Evolutionary conservation across 768 basidiomycete genomes (phyloP), one percentile per base, ranked within the genome.

Genomic region (Coprinopsis strossmayeri): DNA sequence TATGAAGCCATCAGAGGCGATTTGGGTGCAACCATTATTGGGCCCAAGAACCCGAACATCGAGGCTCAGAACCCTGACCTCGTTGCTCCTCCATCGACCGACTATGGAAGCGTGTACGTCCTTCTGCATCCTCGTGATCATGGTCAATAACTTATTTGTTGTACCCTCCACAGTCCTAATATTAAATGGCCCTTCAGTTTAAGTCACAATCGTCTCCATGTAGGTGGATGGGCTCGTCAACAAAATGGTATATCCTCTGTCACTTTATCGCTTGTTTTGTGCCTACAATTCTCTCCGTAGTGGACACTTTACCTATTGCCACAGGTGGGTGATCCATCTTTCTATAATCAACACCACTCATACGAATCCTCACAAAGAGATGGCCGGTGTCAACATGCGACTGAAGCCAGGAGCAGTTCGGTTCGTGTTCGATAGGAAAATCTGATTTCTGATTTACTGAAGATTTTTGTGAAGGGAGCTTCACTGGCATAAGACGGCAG

Each of bases 151-250:
- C n/a, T n/a, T n/a, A n/a, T n/a, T n/a, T n/a, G n/a, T n/a, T n/a
- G 17, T 45, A 24, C 18, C 49, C 38, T n/a, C 9, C 18, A 25
- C 49, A 77, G 76, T 1, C 39, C 51, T 5, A 78, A 79, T 50
- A 69, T 73, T 20, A 79, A 80, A 57, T 81, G 80, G 80, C 71
- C 80, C 0, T 77, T 80, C 57, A 61, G 62, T 50, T 57, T 80
- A 34, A 79, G 77, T 47, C 74, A 74, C 56, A 80, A 78, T 52
- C 72, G 77, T 15, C 59, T 82, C 13, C 72, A 74, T 49, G 70
- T 69, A 0, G 80, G 79, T 12, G 80, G 80, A 0, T 82, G 80
- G 80, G 76, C 78, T 23, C 69, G 79, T 34, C 70, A 79, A 54
- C 68, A 79, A 59, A 78, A 78, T 46, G 56, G 77, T 76, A 41